These are phyloP conservation scores for Pyrus betulifolia DNA, from an alignment of 306 rosid species.

Conservation along the genomic window DNA sequence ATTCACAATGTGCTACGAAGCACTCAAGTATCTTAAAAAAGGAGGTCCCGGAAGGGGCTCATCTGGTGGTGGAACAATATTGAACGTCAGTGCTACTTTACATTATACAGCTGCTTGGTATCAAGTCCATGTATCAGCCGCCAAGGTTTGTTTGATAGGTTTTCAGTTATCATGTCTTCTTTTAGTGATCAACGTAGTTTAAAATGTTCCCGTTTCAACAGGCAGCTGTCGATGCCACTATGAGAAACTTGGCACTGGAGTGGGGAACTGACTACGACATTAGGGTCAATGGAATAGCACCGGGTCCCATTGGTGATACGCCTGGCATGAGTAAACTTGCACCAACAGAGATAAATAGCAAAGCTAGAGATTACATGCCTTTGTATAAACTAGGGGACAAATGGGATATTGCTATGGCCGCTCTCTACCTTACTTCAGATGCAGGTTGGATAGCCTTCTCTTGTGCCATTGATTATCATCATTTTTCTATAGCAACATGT, in stretches of 20 bases:
- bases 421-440: slow-evolving; percentile 71
- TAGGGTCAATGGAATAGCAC: slow-evolving; percentile 90
- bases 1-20: slow-evolving; percentile 88
- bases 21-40: slow-evolving; percentile 85
- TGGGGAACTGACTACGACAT: slow-evolving; percentile 95
- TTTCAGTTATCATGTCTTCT: not conserved
- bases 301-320: slow-evolving; percentile 84
- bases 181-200: not conserved
- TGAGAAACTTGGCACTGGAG: slow-evolving; percentile 89
- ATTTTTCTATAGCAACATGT: not conserved
- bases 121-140: slow-evolving; percentile 91
- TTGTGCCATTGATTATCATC: not conserved
- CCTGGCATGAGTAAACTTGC: slow-evolving; percentile 82
- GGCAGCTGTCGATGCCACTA: slow-evolving; percentile 96
- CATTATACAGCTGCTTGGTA: slow-evolving; percentile 92
- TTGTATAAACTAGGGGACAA: slow-evolving; percentile 71
- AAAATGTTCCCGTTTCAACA: slow-evolving; percentile 19
- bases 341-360: slow-evolving; percentile 58
- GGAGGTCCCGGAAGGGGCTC: slow-evolving; percentile 68
- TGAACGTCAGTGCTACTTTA: slow-evolving; percentile 82
- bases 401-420: slow-evolving; percentile 98
- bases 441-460: slow-evolving; percentile 51
- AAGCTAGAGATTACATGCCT: slow-evolving; percentile 46
- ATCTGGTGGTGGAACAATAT: slow-evolving; percentile 55
- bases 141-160: slow-evolving; percentile 53